phyloP scores from a whole-genome alignment of 495 filamentous ascomycete species.

The Lasiosphaeria miniovina region DNA sequence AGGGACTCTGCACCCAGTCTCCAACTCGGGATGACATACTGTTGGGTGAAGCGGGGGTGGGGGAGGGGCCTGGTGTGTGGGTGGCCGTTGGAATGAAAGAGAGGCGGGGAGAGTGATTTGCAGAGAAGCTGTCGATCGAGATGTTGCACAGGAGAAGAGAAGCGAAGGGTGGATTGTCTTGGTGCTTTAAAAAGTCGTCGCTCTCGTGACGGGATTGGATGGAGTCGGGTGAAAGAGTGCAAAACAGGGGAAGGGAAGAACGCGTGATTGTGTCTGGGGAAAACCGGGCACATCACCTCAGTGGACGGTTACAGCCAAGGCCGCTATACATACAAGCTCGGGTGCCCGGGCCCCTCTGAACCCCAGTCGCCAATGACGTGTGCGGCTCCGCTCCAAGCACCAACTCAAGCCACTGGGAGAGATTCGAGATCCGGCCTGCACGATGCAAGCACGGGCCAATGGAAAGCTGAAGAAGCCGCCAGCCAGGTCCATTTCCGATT shows the following conservation, averaged over 20 bases:
- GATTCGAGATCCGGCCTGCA: background rate
- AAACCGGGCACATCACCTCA: constrained; percentile 6
- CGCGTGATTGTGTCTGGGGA: constrained; percentile 19
- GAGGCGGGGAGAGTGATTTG: background rate
- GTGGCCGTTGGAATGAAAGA: background rate
- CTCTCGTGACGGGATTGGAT: constrained; percentile 6
- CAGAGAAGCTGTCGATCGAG: too few relatives aligned
- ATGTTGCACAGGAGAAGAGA: background rate
- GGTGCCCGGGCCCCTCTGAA: background rate
- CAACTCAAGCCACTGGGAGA: background rate
- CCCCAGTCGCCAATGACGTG: constrained; percentile 31
- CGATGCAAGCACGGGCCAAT: constrained; percentile 16
- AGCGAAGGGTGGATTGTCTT: background rate
- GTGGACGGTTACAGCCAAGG: constrained; percentile 14
- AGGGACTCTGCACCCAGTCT: background rate
- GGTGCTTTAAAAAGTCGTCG: background rate
- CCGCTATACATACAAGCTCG: constrained; percentile 4
- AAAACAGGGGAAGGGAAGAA: constrained; percentile 4
- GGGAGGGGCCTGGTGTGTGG: too few relatives aligned
- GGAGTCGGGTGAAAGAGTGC: constrained; percentile 3
- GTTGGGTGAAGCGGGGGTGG: too few relatives aligned
- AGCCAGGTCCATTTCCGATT: background rate
- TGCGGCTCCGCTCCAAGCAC: constrained; percentile 19
- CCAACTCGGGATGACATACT: background rate
- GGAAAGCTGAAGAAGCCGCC: constrained; percentile 15